Percentiles rank a stretch among this genome's conserved stretches.
These are phyloP conservation scores for Plenodomus biglobosus DNA, from an alignment of 2,329 filamentous ascomycete species.

Conservation along the genomic window DNA sequence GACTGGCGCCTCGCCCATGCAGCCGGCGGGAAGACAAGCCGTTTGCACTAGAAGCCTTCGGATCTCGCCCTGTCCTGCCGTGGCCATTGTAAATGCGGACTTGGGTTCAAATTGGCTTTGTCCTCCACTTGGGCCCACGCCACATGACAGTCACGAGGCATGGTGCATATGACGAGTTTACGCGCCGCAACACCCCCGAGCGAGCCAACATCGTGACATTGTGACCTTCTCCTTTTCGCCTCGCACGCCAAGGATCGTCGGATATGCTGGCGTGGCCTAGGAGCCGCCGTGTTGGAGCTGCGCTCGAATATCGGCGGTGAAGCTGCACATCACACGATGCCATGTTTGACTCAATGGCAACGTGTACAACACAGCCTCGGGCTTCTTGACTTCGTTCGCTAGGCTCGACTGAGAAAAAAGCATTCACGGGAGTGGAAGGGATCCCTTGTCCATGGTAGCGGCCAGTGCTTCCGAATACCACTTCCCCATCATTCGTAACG, in stretches of 20 bases:
- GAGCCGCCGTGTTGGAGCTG: neutral
- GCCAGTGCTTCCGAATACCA: neutral
- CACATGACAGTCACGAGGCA: conserved; percentile 26
- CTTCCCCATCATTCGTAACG: too few relatives aligned
- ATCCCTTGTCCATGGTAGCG: neutral
- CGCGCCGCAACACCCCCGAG: conserved; percentile 31
- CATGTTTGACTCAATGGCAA: neutral
- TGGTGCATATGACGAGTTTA: conserved; percentile 25
- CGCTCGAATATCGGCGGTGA: neutral
- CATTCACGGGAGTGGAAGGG: neutral
- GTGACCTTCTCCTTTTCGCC: conserved; percentile 35
- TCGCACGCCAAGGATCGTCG: conserved; percentile 13
- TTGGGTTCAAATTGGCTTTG: neutral
- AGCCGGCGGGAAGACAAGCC: conserved; percentile 15
- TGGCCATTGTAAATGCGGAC: conserved; percentile 3
- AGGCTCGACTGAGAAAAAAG: neutral
- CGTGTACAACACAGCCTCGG: neutral
- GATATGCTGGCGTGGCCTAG: neutral
- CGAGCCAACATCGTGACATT: conserved; percentile 19
- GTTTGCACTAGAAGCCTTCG: conserved; percentile 16
- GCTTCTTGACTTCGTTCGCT: neutral
- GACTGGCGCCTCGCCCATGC: neutral
- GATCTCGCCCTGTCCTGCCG: conserved; percentile 17
- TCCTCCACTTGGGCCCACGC: conserved; percentile 13
- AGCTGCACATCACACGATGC: conserved; percentile 7